Percentiles rank a stretch among this genome's conserved stretches.
These are phyloP conservation scores for Prunus persica DNA, from an alignment of 306 rosid genomes.

Conservation along the genomic window Prunus_persica_NCBIv2 NC_034010.1:26434501-26435000, in stretches of 20 bases:
- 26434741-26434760: constrained; percentile 10
- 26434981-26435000: not conserved
- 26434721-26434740: constrained; percentile 4
- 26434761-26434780: not conserved
- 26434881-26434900: constrained; percentile 34
- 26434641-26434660: not conserved
- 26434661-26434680: not conserved
- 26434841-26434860: constrained; percentile 95
- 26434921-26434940: constrained; percentile 17
- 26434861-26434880: constrained; percentile 71
- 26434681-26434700: not conserved
- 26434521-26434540: not conserved
- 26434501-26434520: not conserved
- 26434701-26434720: constrained; percentile 1
- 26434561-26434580: not conserved
- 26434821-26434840: constrained; percentile 87
- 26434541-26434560: not conserved
- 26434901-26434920: constrained; percentile 33
- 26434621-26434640: constrained; percentile 7
- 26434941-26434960: constrained; percentile 7
- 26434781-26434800: constrained; percentile 3
- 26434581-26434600: not conserved
- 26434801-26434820: constrained; percentile 32
- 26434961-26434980: constrained; percentile 15
- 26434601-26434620: constrained; percentile 20